phyloP scores from a whole-genome alignment of 2,329 filamentous ascomycete genomes.

The Colletotrichum somersetense region DNA sequence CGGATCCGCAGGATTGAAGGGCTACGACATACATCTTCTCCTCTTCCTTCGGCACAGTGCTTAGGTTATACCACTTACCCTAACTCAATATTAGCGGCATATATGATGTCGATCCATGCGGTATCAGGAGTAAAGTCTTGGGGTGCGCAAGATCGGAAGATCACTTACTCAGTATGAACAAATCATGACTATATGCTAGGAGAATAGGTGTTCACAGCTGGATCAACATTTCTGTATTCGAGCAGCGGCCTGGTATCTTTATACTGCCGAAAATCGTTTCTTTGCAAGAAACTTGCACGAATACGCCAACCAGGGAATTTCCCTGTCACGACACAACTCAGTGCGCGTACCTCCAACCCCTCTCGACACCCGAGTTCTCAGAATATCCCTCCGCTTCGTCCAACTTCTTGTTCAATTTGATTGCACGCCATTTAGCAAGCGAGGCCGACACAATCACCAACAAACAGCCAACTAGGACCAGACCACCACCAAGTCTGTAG shows the following conservation, averaged over 20 bases:
- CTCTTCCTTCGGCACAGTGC: not conserved
- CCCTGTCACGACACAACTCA: not conserved
- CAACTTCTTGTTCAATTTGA: constrained; percentile 45
- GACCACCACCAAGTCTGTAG: constrained; percentile 46
- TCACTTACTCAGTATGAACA: not conserved
- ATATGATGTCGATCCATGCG: not conserved
- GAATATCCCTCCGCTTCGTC: constrained; percentile 47
- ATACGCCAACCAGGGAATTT: not conserved
- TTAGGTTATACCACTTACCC: not conserved
- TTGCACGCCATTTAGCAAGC: constrained; percentile 43
- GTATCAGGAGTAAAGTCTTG: not conserved
- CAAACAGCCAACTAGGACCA: constrained; percentile 69
- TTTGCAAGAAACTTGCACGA: not conserved
- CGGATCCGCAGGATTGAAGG: not conserved
- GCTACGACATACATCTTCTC: not conserved
- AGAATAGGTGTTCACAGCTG: too few relatives aligned
- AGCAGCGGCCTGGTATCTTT: not conserved
- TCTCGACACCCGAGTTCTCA: constrained; percentile 43
- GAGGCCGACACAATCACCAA: constrained; percentile 62
- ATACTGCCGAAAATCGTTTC: not conserved
- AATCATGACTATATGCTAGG: not conserved
- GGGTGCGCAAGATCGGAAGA: not conserved
- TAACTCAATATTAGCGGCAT: not conserved
- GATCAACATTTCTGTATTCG: not conserved
- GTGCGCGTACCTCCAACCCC: constrained; percentile 43